Conservation (phyloP, 768 basidiomycete species). For the Tulasnella sp. region DNA sequence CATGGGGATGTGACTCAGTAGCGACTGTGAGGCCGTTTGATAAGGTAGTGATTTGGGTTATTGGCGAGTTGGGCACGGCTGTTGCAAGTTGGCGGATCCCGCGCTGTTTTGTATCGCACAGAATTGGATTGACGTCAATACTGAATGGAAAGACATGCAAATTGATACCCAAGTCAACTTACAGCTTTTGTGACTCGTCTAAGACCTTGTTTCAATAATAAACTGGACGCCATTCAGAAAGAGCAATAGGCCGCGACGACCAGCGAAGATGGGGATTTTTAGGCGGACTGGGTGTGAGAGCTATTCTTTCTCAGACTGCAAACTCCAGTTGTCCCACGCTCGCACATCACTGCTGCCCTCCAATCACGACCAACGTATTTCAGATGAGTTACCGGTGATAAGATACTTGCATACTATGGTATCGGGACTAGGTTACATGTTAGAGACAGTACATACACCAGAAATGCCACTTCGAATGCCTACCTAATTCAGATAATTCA, state of each 20-base stretch:
- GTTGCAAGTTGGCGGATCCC: conserved; percentile 31
- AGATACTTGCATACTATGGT: too few species aligned
- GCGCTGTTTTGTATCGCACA: too few species aligned
- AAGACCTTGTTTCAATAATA: conserved; percentile 16
- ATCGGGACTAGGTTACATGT: too few species aligned
- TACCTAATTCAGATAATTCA: too few species aligned
- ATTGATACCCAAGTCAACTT: neutral
- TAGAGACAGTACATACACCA: too few species aligned
- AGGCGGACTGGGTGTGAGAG: neutral
- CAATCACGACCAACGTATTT: too few species aligned
- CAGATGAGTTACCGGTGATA: too few species aligned
- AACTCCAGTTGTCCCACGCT: too few species aligned
- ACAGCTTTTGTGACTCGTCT: conserved; percentile 8
- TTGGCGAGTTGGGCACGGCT: conserved; percentile 38
- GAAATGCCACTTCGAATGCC: too few species aligned
- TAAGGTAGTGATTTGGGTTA: conserved; percentile 85
- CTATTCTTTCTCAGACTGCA: neutral
- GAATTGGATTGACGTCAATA: conserved; percentile 3
- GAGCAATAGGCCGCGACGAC: neutral
- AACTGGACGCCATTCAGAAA: conserved; percentile 1
- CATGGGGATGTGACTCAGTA: conserved; percentile 79
- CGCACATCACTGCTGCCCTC: too few species aligned
- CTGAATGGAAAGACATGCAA: neutral
- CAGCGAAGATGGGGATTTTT: neutral
- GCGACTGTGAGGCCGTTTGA: conserved; percentile 93